Base-by-base conservation (phyloP, 768 basidiomycete species). In the Suillus subaureus region DNA sequence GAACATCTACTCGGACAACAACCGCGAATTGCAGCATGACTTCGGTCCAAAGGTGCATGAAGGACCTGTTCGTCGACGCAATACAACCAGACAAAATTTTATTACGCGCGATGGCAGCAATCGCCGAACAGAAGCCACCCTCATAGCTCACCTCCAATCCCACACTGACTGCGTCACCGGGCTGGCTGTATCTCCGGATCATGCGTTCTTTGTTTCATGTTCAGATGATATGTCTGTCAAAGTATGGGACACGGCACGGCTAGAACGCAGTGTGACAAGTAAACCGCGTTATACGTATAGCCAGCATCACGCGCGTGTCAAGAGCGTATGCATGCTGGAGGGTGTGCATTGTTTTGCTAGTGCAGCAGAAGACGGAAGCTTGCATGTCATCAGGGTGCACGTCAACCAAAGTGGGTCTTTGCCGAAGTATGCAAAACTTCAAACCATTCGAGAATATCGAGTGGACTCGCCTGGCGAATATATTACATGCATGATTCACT, bases 181-280 rank as follows among this genome's bases (percentile, higher is more conserved):
- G 9, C 80, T 99, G 28, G 90, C 90, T 2, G 92, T 96, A 28
- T 90, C 97, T 1, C 96, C 97, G 3, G 97, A 99, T 72, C 94
- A 97, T 71, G 79, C 89, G 74, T 99, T 97, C 82, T 98, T 99
- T 69, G 89, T 96, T 4, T 94, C 97, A 0, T 89, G 92, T 43
- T 97, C 95, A 0, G 89, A 99, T 67, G 97, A 99, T 77, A 93
- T 93, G 80, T 96, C 93, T 0, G 89, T 96, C 72, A 96, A 95
- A 75, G 84, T 93, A 49, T 97, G 95, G 95, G 92, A 94, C 69
- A 91, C 95, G 1, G 92, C 93, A 9, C 83, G 95, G n/a, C 82
- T 99, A 54, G 97, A 98, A 73, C 85, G 96, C 64, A 98, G 95
- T 76, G 93, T 97, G 21, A 94, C 96, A 26, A 91, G 91, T 74